These are phyloP conservation scores for Inonotus hispidus DNA, from an alignment of 1,284 basidiomycete species.

Conservation along the genomic window DNA sequence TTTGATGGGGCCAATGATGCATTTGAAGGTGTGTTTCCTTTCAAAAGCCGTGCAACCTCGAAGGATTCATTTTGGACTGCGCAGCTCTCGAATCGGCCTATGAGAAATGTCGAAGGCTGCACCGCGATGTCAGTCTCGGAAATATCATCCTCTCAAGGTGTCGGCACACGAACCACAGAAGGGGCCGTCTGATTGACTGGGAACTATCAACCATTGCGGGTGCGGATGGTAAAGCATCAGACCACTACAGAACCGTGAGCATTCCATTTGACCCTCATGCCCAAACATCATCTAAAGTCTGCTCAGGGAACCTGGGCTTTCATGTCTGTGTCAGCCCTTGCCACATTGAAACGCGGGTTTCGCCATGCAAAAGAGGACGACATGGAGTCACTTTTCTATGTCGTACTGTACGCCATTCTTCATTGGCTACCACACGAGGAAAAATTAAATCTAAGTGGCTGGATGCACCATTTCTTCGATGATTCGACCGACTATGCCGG, in stretches of 20 bases:
- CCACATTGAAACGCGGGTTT: constrained; percentile 17
- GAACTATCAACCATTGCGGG: constrained; percentile 24
- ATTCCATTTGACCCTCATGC: constrained; percentile 5
- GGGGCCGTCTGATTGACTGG: constrained; percentile 33
- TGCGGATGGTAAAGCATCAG: constrained; percentile 29
- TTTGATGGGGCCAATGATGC: too few relatives aligned
- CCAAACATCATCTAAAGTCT: background rate
- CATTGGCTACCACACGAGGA: background rate
- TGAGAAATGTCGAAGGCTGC: constrained; percentile 24
- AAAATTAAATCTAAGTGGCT: background rate
- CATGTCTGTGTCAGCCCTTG: too few relatives aligned
- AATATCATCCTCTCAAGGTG: constrained; percentile 27
- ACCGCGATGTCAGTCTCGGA: constrained; percentile 32
- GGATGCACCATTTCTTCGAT: background rate
- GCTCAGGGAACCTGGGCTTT: background rate
- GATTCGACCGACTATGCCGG: too few relatives aligned
- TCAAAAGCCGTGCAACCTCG: too few relatives aligned
- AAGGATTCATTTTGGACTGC: too few relatives aligned
- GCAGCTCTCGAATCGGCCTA: constrained; percentile 28
- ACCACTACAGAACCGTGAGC: constrained; percentile 30
- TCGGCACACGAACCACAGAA: constrained; percentile 18
- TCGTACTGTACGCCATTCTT: constrained; percentile 21
- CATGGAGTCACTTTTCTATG: constrained; percentile 31
- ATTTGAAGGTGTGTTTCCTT: too few relatives aligned
- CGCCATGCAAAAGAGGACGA: constrained; percentile 29